A percentile compares a stretch with the other conserved stretches of the same genome.
These are phyloP conservation scores for Xylaria curta DNA, from an alignment of 495 filamentous ascomycete species.

Conservation along the genomic window DNA sequence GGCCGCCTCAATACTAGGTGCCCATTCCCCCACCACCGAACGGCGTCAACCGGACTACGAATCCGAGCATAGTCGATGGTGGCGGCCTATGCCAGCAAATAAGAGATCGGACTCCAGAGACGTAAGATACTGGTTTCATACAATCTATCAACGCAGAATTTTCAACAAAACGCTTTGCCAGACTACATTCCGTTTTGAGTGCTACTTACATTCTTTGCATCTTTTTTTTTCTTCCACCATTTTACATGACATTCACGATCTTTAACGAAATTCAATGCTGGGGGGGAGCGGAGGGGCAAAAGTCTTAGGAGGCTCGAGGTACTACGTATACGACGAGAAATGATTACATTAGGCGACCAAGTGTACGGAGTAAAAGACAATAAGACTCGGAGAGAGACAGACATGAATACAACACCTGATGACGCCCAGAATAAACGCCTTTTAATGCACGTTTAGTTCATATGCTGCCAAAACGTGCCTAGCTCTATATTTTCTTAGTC, in stretches of 20 bases:
- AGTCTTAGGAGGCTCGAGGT: neutral
- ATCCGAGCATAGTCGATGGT: neutral
- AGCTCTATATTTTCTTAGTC: slow-evolving; percentile 14
- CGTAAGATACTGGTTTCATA: neutral
- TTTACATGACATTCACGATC: slow-evolving; percentile 30
- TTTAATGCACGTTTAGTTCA: neutral
- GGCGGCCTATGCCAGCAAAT: neutral
- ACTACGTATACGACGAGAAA: neutral
- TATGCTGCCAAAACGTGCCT: neutral
- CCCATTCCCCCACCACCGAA: neutral
- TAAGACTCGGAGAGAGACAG: neutral
- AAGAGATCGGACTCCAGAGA: neutral
- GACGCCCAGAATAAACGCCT: neutral
- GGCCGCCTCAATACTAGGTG: slow-evolving; percentile 41
- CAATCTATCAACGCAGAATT: slow-evolving; percentile 2
- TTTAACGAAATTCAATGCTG: slow-evolving; percentile 16
- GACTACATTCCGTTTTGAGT: neutral
- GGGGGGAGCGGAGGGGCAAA: neutral
- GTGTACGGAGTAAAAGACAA: neutral
- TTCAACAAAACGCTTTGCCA: neutral
- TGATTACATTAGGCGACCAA: neutral
- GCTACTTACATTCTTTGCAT: slow-evolving; percentile 11
- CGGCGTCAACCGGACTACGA: neutral
- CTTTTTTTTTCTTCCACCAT: neutral
- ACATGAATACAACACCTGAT: neutral